Percentiles rank a stretch among this genome's conserved stretches.
phyloP scores from a whole-genome alignment of 2,329 filamentous ascomycete species.

The Thelonectria discophora region DNA sequence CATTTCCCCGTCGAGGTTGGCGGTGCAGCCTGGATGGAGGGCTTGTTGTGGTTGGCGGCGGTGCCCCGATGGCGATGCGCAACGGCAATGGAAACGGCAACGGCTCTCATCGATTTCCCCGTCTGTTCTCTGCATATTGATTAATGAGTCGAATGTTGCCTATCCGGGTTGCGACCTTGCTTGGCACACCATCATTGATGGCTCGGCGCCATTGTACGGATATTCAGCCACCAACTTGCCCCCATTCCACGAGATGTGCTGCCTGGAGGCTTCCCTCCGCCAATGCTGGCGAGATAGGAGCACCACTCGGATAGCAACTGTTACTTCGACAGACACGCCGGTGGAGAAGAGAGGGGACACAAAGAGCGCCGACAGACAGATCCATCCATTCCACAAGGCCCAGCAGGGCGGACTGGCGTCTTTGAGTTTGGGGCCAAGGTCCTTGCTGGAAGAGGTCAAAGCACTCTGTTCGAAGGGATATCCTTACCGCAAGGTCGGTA shows the following conservation, averaged over 20 bases:
- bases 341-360: neutral
- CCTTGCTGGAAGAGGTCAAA: constrained; percentile 17
- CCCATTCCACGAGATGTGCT: neutral
- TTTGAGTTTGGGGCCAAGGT: constrained; percentile 3
- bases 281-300: neutral
- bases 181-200: neutral
- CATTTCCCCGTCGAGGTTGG: neutral
- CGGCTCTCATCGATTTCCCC: neutral
- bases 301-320: neutral
- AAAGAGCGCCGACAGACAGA: neutral
- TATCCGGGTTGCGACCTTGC: constrained; percentile 8
- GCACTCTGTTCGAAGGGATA: constrained; percentile 14
- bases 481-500: constrained; percentile 5
- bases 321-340: neutral
- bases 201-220: no score
- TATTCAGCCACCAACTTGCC: neutral
- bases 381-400: neutral
- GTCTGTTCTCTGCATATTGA: neutral
- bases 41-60: neutral
- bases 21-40: neutral
- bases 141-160: constrained; percentile 15
- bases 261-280: no score
- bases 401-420: constrained; percentile 1
- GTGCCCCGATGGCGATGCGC: neutral
- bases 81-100: neutral